Evolutionary conservation across 2,329 filamentous ascomycete species (phyloP).

Genomic region (Onygena corvina): DNA sequence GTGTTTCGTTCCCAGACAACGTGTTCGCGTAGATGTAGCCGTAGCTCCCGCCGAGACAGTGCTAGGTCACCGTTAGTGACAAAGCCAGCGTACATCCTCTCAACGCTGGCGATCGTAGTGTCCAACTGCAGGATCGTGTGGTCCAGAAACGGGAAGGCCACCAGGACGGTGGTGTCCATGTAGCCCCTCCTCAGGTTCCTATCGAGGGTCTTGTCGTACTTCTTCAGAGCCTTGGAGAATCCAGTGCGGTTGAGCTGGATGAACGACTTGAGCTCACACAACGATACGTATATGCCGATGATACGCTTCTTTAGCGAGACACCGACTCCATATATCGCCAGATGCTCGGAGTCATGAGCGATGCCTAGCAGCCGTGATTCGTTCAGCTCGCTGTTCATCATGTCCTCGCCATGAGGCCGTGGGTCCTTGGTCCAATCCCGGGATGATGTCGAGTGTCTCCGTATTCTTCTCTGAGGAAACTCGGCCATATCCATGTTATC

Average conservation of each 20-base stretch:
- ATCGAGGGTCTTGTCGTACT: slow-evolving; percentile 94
- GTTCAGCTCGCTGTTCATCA: slow-evolving; percentile 24
- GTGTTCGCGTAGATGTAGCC: slow-evolving; percentile 85
- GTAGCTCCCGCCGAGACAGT: slow-evolving; percentile 69
- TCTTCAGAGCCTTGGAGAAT: slow-evolving; percentile 92
- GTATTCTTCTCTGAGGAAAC: slow-evolving; percentile 22
- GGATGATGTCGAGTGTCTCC: slow-evolving; percentile 30
- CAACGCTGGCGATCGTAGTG: slow-evolving; percentile 60
- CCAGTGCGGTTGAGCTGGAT: slow-evolving; percentile 93
- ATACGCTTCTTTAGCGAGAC: slow-evolving; percentile 90
- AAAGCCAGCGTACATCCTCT: slow-evolving; percentile 66
- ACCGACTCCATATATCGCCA: slow-evolving; percentile 55
- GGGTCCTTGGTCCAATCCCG: slow-evolving; percentile 19
- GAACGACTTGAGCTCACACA: slow-evolving; percentile 93
- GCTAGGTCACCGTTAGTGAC: slow-evolving; percentile 69
- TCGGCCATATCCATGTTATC: slow-evolving; percentile 48
- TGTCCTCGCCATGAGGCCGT: slow-evolving; percentile 21
- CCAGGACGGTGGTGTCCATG: slow-evolving; percentile 59
- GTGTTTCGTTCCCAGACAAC: slow-evolving; percentile 99
- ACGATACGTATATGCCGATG: slow-evolving; percentile 73
- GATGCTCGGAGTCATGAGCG: slow-evolving; percentile 54
- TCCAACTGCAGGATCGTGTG: slow-evolving; percentile 60
- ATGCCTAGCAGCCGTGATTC: slow-evolving; percentile 44
- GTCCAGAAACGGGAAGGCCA: slow-evolving; percentile 68
- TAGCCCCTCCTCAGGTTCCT: slow-evolving; percentile 66